Evolutionary conservation across 2,329 filamentous ascomycete species (phyloP).

Genomic region (Sphaerulina musiva): DNA sequence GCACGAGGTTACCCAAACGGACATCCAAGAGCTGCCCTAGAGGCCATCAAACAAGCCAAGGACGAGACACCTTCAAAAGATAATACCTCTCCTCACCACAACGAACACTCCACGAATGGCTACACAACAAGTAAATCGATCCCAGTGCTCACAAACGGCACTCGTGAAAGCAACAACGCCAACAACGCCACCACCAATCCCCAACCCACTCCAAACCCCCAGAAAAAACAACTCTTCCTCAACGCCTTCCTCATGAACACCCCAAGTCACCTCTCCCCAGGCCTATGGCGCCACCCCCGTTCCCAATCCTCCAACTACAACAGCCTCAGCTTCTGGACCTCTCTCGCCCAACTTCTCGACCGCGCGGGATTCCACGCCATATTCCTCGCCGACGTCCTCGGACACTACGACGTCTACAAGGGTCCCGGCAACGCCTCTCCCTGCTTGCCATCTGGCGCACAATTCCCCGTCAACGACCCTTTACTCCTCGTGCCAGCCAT

Average conservation of each 20-base stretch:
- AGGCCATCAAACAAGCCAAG: neutral
- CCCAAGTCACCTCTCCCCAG: constrained; percentile 47
- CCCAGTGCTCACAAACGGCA: neutral
- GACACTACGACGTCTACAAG: constrained; percentile 61
- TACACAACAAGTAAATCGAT: neutral
- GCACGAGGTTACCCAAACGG: neutral
- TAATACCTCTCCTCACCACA: neutral
- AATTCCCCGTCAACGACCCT: constrained; percentile 56
- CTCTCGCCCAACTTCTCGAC: constrained; percentile 53
- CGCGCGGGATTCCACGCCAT: constrained; percentile 57
- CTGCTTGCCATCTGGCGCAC: constrained; percentile 54
- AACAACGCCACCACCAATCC: neutral
- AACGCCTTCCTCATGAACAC: constrained; percentile 42
- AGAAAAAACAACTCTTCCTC: constrained; percentile 29
- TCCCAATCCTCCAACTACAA: constrained; percentile 57
- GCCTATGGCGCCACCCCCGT: constrained; percentile 56
- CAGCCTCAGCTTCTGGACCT: constrained; percentile 53
- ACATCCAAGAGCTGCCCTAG: neutral
- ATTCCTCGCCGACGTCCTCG: constrained; percentile 60
- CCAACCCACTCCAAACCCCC: neutral
- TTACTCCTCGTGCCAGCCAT: constrained; percentile 36
- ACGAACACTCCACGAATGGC: neutral
- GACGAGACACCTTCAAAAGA: neutral
- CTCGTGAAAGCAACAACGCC: neutral
- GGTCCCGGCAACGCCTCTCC: constrained; percentile 53